A percentile compares a stretch with the other conserved stretches of the same genome.
These are phyloP conservation scores for Paecilomyces fulvus DNA, from an alignment of 2,329 filamentous ascomycete species.

Conservation along the genomic window DNA sequence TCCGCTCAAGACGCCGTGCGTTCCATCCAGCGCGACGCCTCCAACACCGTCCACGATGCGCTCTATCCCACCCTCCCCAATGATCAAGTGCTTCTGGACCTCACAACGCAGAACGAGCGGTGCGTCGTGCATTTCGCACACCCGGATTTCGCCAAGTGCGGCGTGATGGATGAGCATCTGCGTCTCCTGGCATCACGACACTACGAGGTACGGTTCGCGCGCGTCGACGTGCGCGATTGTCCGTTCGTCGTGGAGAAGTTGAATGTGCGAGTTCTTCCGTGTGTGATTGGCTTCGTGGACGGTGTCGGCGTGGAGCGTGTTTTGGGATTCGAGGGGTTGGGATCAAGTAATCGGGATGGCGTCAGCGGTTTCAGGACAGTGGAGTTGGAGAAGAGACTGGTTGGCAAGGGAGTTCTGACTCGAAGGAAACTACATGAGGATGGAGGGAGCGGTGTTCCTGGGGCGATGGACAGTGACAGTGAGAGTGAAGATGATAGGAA, in stretches of 20 bases:
- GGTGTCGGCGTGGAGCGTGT: constrained; percentile 37
- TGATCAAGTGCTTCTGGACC: constrained; percentile 51
- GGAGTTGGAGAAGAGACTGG: constrained; percentile 35
- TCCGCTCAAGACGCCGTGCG: constrained; percentile 39
- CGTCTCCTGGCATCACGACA: constrained; percentile 34
- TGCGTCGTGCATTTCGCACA: constrained; percentile 59
- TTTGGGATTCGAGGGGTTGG: constrained; percentile 41
- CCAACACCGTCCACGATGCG: constrained; percentile 13
- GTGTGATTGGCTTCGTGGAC: constrained; percentile 42
- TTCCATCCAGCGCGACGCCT: constrained; percentile 20
- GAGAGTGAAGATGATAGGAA: constrained; percentile 11
- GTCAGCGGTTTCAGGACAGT: constrained; percentile 30
- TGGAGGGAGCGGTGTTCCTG: constrained; percentile 6
- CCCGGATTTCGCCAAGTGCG: constrained; percentile 54
- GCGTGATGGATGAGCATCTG: constrained; percentile 54
- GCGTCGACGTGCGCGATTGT: constrained; percentile 37
- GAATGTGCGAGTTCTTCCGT: constrained; percentile 38
- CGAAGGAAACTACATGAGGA: constrained; percentile 25
- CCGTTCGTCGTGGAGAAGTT: constrained; percentile 42
- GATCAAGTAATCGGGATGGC: constrained; percentile 28
- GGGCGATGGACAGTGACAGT: constrained; percentile 12
- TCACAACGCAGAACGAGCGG: constrained; percentile 49
- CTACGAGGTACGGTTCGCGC: constrained; percentile 36
- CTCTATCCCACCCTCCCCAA: constrained; percentile 34
- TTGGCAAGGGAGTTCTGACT: constrained; percentile 30